Evolutionary conservation across 768 basidiomycete species (phyloP), one percentile per base, ranked within the genome.

Genomic region (Boletus reticuloceps): DNA sequence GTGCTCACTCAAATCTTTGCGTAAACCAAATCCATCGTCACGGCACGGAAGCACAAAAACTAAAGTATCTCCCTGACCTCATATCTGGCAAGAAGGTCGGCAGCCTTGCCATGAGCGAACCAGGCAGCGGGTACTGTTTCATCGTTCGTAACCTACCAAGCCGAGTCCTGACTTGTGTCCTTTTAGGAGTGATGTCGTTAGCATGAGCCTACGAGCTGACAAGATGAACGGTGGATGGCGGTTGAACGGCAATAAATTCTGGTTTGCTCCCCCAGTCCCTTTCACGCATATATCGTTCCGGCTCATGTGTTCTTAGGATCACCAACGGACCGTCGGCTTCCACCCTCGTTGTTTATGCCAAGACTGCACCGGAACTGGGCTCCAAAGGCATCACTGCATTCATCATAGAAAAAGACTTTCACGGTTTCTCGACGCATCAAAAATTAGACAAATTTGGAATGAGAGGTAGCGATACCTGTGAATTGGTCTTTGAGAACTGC

Each of bases 391-490:
- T 97, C 59, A 96, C 94, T 0, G 83, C 94, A 1, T 97, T 97
- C 71, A 85, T 97, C 59, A 77, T 98, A 58, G 93, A 96, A 74
- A 87, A 82, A 43, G 85, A 74, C 8, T 93, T 89, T 69, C 71
- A 80, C 41, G 95, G 93, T 1, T 95, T 95, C 71, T 92, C 91
- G 7, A 89, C 91, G 0, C 88, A 89, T 61, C 91, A 88, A 55
- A 94, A 95, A 64, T 77, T 98, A 20, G 95, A 98, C 71, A 98
- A 98, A 70, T 86, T 97, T 65, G 95, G 95, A 1, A 98, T 98
- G 95, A 77, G 95, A 62, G 95, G 95, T 38, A 92, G 90, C 56
- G 94, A 97, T 63, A 98, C 95, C 4, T 93, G 92, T 59, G 95
- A 98, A 67, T 75, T 97, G 22, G 85, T 95, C 19, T 97, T 98